Evolutionary conservation across 345 rosid species (phyloP).

Genomic region (Gossypium herbaceum): DNA sequence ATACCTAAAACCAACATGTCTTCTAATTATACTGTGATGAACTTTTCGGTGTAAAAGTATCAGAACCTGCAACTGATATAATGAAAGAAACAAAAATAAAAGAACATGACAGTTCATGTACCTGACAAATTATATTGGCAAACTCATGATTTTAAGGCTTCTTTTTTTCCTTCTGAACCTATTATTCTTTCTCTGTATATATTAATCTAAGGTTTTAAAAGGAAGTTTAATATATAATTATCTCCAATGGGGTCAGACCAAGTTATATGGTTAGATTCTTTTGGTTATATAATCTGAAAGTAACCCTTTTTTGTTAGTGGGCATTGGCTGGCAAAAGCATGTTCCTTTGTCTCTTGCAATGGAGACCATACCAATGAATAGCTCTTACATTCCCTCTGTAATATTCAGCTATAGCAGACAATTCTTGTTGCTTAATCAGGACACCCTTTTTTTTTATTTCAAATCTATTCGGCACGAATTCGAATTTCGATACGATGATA

Average conservation of each 20-base stretch:
- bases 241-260: neutral
- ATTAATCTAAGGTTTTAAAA: no score
- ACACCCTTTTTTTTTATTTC: neutral
- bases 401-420: neutral
- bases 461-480: no score
- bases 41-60: neutral
- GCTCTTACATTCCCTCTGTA: neutral
- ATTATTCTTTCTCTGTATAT: no score
- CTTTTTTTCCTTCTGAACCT: no score
- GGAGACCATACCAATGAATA: neutral
- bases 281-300: neutral
- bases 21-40: neutral
- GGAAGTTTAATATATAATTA: neutral
- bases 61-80: neutral
- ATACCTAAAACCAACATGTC: neutral
- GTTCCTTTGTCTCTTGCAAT: neutral
- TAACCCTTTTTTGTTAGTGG: neutral
- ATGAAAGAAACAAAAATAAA: neutral
- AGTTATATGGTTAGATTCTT: neutral
- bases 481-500: no score
- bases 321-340: constrained; percentile 4
- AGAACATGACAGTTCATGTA: neutral
- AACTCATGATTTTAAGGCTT: neutral
- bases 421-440: neutral
- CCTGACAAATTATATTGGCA: neutral